Evolutionary conservation across 179 eudicot genomes (phyloP).

Genomic region (Beta lomatogona): DNA sequence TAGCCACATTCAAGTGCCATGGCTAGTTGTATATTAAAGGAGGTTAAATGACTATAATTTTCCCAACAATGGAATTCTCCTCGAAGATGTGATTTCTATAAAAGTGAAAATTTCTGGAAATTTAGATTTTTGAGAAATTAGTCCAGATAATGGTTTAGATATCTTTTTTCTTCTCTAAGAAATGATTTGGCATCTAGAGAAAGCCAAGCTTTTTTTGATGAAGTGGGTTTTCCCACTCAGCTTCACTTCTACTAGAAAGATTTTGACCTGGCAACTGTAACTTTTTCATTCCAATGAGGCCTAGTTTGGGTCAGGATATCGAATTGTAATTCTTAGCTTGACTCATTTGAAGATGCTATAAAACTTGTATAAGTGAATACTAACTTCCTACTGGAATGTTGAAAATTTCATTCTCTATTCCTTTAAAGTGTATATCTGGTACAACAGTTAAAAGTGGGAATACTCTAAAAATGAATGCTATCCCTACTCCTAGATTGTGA

Average conservation of each 20-base stretch:
- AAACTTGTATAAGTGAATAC: neutral
- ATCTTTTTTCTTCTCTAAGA: neutral
- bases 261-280: neutral
- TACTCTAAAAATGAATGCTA: neutral
- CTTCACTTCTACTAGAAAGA: neutral
- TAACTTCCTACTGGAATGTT: neutral
- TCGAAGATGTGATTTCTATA: too few relatives aligned
- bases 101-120: too few relatives aligned
- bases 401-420: neutral
- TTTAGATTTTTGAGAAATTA: too few relatives aligned
- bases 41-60: neutral
- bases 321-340: too few relatives aligned
- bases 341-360: too few relatives aligned
- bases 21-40: neutral
- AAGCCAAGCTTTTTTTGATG: neutral
- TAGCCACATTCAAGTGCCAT: neutral
- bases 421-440: neutral
- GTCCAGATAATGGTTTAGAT: neutral
- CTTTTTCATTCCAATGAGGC: neutral
- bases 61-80: neutral
- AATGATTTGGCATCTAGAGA: neutral
- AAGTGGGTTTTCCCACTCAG: neutral
- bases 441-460: neutral
- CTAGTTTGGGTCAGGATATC: neutral
- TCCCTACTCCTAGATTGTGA: neutral